phyloP scores from a whole-genome alignment of 179 eudicot species.

The Sideroxylon spinosum region DNA sequence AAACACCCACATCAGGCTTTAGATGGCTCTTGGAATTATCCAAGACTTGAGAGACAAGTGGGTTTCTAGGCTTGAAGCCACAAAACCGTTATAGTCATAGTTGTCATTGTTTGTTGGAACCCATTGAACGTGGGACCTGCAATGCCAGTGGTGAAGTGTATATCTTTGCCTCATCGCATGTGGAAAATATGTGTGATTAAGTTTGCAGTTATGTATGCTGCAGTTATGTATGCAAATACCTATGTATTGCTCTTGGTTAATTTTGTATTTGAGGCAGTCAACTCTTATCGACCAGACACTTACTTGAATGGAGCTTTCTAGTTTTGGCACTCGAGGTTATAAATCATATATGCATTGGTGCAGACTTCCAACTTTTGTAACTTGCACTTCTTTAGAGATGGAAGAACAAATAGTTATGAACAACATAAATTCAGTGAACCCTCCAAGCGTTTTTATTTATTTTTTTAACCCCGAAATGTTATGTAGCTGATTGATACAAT shows the following conservation, averaged over 20 bases:
- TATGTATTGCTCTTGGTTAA: slow-evolving; percentile 3
- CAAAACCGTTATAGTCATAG: too few species aligned
- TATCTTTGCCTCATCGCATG: not conserved
- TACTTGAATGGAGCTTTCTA: not conserved
- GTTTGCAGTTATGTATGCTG: too few species aligned
- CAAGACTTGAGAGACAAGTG: too few species aligned
- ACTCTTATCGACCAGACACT: not conserved
- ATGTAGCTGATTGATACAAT: not conserved
- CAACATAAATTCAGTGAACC: not conserved
- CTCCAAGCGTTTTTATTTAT: not conserved
- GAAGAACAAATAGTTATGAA: not conserved
- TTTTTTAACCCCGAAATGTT: not conserved
- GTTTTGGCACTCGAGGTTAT: not conserved
- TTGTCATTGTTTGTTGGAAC: not conserved
- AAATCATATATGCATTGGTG: not conserved
- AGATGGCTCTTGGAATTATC: too few species aligned
- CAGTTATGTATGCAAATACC: not conserved
- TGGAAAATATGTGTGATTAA: not conserved
- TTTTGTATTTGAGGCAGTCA: not conserved
- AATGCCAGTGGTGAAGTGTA: not conserved
- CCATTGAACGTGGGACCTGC: not conserved
- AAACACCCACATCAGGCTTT: too few species aligned
- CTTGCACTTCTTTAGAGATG: not conserved
- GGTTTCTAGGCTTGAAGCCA: too few species aligned
- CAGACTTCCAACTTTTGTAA: not conserved